Conservation (phyloP, 371 early-diverging fungal genomes). For the Apophysomyces sp. region DNA sequence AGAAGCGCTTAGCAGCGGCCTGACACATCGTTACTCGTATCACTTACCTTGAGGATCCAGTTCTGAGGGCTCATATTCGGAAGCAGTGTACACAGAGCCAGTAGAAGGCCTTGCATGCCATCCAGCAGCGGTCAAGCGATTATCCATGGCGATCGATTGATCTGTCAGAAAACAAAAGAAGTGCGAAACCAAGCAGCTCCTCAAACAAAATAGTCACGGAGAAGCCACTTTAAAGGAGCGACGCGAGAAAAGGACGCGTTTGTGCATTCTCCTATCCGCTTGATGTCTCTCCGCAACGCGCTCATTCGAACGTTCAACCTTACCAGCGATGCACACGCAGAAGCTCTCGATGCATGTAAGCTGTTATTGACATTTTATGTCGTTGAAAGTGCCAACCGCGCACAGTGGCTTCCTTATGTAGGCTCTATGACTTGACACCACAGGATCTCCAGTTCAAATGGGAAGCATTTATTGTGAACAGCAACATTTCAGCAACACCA, state of each 20-base stretch:
- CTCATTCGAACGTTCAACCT: not conserved
- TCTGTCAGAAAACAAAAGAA: not conserved
- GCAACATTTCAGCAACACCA: slow-evolving; percentile 13
- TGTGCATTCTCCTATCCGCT: not conserved
- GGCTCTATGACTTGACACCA: slow-evolving; percentile 32
- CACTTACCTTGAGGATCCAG: slow-evolving; percentile 7
- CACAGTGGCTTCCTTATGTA: slow-evolving; percentile 30
- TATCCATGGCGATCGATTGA: not conserved
- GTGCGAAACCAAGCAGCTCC: not conserved
- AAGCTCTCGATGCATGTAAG: slow-evolving; percentile 5
- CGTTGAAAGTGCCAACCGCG: not conserved
- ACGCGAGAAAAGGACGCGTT: not conserved
- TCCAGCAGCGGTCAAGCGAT: not conserved
- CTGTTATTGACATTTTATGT: not conserved
- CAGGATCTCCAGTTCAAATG: slow-evolving; percentile 43
- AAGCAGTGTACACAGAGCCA: slow-evolving; percentile 1
- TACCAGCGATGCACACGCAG: not conserved
- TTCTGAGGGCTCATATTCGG: slow-evolving; percentile 9
- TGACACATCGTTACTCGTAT: not conserved
- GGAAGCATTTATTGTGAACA: slow-evolving; percentile 44
- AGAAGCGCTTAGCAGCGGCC: not conserved
- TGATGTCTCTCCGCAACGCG: not conserved
- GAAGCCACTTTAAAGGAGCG: not conserved
- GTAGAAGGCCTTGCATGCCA: not conserved
- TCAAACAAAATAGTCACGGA: not conserved